phyloP scores from a whole-genome alignment of 108 stramenopile species.

The Skeletonema menzelii region DNA sequence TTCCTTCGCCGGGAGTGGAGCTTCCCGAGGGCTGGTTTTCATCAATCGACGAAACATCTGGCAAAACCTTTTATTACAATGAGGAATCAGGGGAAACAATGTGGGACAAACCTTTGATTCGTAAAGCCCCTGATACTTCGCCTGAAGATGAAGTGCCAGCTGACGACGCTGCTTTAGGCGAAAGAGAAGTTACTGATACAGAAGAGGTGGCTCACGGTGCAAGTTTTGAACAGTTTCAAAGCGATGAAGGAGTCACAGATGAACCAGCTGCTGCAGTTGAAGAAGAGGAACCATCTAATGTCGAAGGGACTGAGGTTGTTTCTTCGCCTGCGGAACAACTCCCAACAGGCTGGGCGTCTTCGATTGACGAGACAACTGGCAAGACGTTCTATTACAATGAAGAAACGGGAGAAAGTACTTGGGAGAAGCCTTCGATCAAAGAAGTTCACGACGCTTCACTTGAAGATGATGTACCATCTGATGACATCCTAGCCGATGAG shows the following conservation, averaged over 20 bases:
- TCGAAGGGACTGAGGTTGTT: not conserved
- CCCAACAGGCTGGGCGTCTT: not conserved
- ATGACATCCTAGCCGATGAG: not conserved
- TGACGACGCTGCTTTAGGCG: not conserved
- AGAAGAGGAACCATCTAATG: not conserved
- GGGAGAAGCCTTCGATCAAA: conserved; percentile 59
- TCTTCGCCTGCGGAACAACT: not conserved
- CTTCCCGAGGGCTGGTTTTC: not conserved
- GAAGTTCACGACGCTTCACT: not conserved
- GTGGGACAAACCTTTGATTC: conserved; percentile 65
- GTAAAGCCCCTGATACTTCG: not conserved
- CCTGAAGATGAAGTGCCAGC: not conserved
- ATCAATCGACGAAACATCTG: not conserved
- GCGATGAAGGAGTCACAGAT: no score
- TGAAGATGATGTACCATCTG: not conserved
- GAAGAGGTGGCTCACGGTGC: not conserved
- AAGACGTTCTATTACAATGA: conserved; percentile 75
- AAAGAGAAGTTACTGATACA: not conserved
- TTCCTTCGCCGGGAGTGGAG: not conserved
- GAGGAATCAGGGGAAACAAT: conserved; percentile 75
- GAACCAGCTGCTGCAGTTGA: no score
- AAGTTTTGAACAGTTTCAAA: not conserved
- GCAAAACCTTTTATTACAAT: conserved; percentile 72
- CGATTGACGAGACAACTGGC: not conserved
- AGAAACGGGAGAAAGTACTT: conserved; percentile 77